Base-by-base conservation (phyloP, 306 rosid species). In the Cotoneaster glaucophyllus region DNA sequence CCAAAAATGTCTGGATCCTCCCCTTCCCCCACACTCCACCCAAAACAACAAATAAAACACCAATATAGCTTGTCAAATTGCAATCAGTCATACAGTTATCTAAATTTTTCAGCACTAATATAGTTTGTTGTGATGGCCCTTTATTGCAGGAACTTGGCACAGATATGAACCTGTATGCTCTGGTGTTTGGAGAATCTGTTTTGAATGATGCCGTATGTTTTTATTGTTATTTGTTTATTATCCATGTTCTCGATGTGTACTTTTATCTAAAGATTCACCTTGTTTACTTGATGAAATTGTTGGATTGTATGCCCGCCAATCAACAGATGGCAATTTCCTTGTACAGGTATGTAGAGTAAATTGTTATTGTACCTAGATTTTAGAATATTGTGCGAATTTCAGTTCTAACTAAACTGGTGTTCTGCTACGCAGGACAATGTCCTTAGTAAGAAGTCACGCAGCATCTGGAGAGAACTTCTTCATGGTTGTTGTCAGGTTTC, bases 181-280 rank as follows among this genome's bases (percentile, higher is more conserved):
- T 95, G 86, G 99, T 95, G 78, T 95, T 95, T 82, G 97, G 99
- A 80, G 99, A 95, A 82, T 95, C 99, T 57, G 99, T 95, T 79
- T 77, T 95, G 90, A 95, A 95, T 84, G 97, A 95, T 80, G 97
- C 98, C 4, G 99, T 90, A 85, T 84, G 97, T 86, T 78, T 80
- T 80, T 69, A 21, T 61, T 34, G 66, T 62, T 64, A 44, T 74
- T 69, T 50, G 48, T 22, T 71, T 61, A 34, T 69, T 48, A 69
- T 67, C 53, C 64, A 37, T 76, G 29, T 52, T 74, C 10, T 73
- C 79, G 61, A 76, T 72, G 34, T 77, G 48, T 69, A 50, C 75
- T 69, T 11, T 71, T 66, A 31, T 77, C 79, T 70, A 65, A 70
- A 78, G 62, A 70, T 75, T 53, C 71, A 84, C 71, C 50, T 43